Evolutionary conservation across 192 early-diverging fungal species (phyloP).

Genomic region (Linnemannia zychae): DNA sequence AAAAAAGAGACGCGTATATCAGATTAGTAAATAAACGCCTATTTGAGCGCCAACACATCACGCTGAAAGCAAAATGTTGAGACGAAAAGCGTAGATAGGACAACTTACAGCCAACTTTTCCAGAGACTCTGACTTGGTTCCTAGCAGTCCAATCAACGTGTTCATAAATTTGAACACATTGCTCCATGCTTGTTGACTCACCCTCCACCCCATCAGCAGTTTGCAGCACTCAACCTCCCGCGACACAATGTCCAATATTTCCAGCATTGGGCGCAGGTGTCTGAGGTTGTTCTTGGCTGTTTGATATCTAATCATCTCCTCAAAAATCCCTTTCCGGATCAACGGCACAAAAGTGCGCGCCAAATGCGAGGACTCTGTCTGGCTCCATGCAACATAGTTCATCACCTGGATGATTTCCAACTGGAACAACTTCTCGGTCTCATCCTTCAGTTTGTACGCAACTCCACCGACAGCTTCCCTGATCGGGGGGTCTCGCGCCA

Average conservation of each 20-base stretch:
- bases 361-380: slow-evolving; percentile 7
- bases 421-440: slow-evolving; percentile 18
- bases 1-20: background rate
- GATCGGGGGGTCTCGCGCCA: background rate
- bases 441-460: background rate
- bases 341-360: slow-evolving; percentile 7
- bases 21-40: background rate
- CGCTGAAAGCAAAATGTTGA: background rate
- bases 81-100: background rate
- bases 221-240: slow-evolving; percentile 23
- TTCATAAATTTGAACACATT: slow-evolving; percentile 23
- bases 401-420: slow-evolving; percentile 22
- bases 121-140: slow-evolving; percentile 4
- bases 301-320: slow-evolving; percentile 13
- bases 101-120: slow-evolving; percentile 27
- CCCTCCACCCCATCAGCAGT: slow-evolving; percentile 35
- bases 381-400: slow-evolving; percentile 10
- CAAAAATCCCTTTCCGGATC: slow-evolving; percentile 27
- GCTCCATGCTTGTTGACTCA: slow-evolving; percentile 15
- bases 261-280: slow-evolving; percentile 7
- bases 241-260: slow-evolving; percentile 21
- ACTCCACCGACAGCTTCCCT: background rate
- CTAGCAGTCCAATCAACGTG: slow-evolving; percentile 11
- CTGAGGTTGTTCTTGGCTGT: background rate
- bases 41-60: background rate